These are phyloP conservation scores for Trypanosoma platydactyli DNA, from an alignment of 208 protist species.

Conservation along the genomic window DNA sequence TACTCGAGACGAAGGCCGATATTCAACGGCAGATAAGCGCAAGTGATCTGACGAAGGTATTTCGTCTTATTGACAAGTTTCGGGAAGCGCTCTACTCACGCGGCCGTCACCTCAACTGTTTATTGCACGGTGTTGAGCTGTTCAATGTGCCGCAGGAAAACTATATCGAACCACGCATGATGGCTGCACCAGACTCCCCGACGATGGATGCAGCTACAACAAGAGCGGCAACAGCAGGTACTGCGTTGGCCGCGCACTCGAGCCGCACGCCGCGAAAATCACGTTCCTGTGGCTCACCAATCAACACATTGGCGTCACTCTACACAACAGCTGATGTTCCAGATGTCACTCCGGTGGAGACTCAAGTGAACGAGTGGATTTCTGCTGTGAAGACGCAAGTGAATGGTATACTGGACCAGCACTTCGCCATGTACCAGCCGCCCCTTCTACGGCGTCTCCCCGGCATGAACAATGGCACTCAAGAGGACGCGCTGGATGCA, in stretches of 20 bases:
- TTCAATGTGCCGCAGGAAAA: conserved; percentile 55
- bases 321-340: conserved; percentile 32
- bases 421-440: conserved; percentile 45
- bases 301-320: conserved; percentile 6
- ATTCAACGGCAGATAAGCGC: conserved; percentile 46
- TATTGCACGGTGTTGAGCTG: conserved; percentile 67
- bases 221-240: not conserved
- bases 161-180: conserved; percentile 51
- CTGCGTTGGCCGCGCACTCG: not conserved
- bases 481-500: conserved; percentile 37
- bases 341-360: conserved; percentile 35
- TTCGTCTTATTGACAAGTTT: conserved; percentile 64
- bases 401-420: conserved; percentile 29
- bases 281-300: conserved; percentile 3
- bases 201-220: conserved; percentile 4
- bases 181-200: not conserved
- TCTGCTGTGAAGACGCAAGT: conserved; percentile 34
- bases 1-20: conserved; percentile 30
- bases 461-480: conserved; percentile 44
- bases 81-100: conserved; percentile 65
- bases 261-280: not conserved
- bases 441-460: conserved; percentile 48
- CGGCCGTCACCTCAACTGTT: conserved; percentile 51
- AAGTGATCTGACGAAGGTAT: conserved; percentile 41
- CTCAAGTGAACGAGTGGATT: conserved; percentile 47